Percentiles rank a stretch among this genome's conserved stretches.
Conservation (phyloP, 2,329 filamentous ascomycete species). For the Leptographium galeiforme region DNA sequence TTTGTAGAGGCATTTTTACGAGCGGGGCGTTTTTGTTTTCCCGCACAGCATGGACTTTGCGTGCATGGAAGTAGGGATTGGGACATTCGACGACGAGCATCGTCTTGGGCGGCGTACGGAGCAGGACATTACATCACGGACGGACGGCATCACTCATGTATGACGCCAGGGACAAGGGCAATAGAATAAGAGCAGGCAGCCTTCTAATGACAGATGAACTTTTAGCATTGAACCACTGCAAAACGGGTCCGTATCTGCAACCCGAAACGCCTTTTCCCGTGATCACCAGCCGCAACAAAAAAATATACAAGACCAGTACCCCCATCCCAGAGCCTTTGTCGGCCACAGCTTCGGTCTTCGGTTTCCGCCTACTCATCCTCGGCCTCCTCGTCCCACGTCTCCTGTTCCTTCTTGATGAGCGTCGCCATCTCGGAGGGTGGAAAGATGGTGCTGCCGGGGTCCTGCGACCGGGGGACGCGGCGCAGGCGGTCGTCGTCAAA, state of each 20-base stretch:
- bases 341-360: no score
- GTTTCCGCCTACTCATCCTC: slow-evolving; percentile 38
- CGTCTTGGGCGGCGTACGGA: not conserved
- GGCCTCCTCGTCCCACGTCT: slow-evolving; percentile 69
- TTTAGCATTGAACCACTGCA: no score
- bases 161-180: no score
- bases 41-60: not conserved
- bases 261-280: no score
- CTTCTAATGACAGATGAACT: no score
- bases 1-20: not conserved
- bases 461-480: slow-evolving; percentile 52
- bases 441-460: slow-evolving; percentile 60
- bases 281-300: not conserved
- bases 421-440: slow-evolving; percentile 58
- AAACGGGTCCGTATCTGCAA: no score
- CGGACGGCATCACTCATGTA: not conserved
- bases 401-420: slow-evolving; percentile 61
- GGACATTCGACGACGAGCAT: not conserved
- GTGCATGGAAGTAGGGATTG: not conserved
- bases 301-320: not conserved
- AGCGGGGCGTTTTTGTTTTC: not conserved
- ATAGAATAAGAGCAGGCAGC: no score
- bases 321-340: not conserved
- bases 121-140: not conserved
- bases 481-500: slow-evolving; percentile 72